Evolutionary conservation across 352 stramenopile genomes (phyloP), one percentile per base, ranked within the genome.

Genomic region (Phytophthora ohioensis): DNA sequence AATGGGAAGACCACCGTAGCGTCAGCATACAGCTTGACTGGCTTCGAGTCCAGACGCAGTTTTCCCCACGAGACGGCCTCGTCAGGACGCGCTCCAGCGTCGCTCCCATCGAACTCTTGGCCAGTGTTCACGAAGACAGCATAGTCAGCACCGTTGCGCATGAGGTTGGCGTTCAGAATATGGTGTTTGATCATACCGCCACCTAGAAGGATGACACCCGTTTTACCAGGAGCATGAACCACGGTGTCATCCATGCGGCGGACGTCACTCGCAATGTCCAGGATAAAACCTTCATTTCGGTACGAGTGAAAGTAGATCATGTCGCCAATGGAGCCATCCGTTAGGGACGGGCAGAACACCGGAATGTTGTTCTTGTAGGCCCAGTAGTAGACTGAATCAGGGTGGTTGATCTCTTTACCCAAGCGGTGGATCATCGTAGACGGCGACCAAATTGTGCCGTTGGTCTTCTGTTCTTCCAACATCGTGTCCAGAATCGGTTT

Each of bases 291-390:
- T 46, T 94, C 89, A 17, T 98, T 92, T 74, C 98, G 99, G 89
- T 99, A 99, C 60, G 95, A 99, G 79, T 99, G 97, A 75, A 99
- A 99, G 87, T 99, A 99, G 17, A 99, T 93, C 98, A 99, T 99
- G 76, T 99, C 98, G 41, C 98, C 98, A 62, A 99, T 97, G 47
- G 92, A 99, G 49, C 98, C 98, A 81, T 99, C 98, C 35, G 98
- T 99, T 41, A 99, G 82, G 13, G 98, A 97, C 0, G 98, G 98
- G 73, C 97, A 99, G 78, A 99, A 99, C 5, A 99, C 95, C 5
- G 98, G 98, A 75, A 99, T 99, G 71, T 99, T 79, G 87, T 99
- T 99, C 83, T 99, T 99, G 68, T 97, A 95, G 51, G 88, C 93
- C 98, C 98, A 99, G 81, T 99, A 99, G 73, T 99, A 99, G 38